phyloP scores from a whole-genome alignment of 1,284 basidiomycete genomes.

The Marasmius sp. region DNA sequence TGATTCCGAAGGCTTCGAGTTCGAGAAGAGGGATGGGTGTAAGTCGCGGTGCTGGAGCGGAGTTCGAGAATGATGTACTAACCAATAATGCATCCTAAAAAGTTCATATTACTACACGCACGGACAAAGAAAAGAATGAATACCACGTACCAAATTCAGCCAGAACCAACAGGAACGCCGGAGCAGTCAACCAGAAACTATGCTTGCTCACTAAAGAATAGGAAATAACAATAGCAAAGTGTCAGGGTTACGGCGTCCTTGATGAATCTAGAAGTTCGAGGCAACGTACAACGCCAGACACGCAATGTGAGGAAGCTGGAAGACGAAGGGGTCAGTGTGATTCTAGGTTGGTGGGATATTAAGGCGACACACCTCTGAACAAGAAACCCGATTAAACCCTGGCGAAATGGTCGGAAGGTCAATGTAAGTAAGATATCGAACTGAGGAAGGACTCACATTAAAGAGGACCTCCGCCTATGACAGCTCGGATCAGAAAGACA shows the following conservation, averaged over 20 bases:
- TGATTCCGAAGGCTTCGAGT: constrained; percentile 19
- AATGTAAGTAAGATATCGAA: neutral
- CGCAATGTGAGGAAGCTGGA: constrained; percentile 1
- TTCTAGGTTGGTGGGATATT: neutral
- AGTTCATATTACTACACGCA: constrained; percentile 17
- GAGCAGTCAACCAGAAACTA: constrained; percentile 21
- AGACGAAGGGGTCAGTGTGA: neutral
- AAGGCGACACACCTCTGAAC: constrained; percentile 1
- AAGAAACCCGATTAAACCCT: constrained; percentile 3
- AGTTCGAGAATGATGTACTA: constrained; percentile 10
- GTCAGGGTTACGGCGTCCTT: neutral
- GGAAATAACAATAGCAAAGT: neutral
- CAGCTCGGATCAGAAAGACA: neutral
- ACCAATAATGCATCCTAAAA: constrained; percentile 15
- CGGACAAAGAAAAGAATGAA: neutral
- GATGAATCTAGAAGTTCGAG: neutral
- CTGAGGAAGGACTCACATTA: neutral
- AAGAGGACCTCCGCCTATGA: constrained; percentile 6
- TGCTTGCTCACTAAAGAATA: constrained; percentile 27
- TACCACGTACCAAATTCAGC: constrained; percentile 22
- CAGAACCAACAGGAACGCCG: constrained; percentile 23
- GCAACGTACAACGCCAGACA: neutral
- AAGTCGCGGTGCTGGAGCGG: neutral
- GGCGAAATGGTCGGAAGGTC: neutral
- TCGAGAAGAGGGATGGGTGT: constrained; percentile 9